Base-by-base conservation (phyloP, 2,329 filamentous ascomycete species). In the Grosmannia clavigera region DNA sequence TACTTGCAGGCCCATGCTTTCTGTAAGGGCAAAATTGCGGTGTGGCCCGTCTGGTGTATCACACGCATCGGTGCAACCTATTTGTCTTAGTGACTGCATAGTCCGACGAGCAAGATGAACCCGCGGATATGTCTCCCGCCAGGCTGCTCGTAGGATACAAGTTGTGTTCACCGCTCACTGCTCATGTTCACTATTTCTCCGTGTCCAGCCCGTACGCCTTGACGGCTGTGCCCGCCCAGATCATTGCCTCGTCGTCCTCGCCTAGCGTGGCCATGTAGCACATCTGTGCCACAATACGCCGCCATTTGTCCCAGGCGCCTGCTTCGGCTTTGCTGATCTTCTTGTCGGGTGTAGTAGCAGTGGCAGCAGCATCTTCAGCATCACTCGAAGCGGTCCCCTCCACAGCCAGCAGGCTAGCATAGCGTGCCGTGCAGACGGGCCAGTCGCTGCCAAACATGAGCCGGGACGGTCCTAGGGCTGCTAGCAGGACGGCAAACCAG, bases 391-490 rank as follows among this genome's bases (percentile, higher is more conserved):
- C 16, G 12, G 40, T 43, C 40, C 5, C 22, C 3, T 51, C 40
- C 60, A 25, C 38, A 12, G 58, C 48, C 10, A 55, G 27, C 31
- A 50, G 40, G 12, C 69, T 67, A 29, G 66, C 70, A 22, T 76
- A 73, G 0, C 82, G 81, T 40, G 90, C 75, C 63, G 90, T 92
- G 73, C 90, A 95, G 0, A 96, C 86, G 2, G 92, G 92, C 92
- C 92, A 97, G 72, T 96, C 91, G 64, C 87, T 92, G 29, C 87
- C 92, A 72, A 94, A 96, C 86, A 97, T 91, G 69, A 94, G 80
- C 64, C 90, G 80, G 27, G 76, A 70, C 0, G 87, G 74, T 1
- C 87, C 85, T 68, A 96, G 96, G 1, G 81, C 80, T 33, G 84
- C 80, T 58, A 95, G 81, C 0, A 92, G 75, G 58, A 86, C 81